A percentile compares a stretch with the other conserved stretches of the same genome.
Evolutionary conservation across 2,329 filamentous ascomycete genomes (phyloP).

Genomic region (Rachicladosporium sp.): DNA sequence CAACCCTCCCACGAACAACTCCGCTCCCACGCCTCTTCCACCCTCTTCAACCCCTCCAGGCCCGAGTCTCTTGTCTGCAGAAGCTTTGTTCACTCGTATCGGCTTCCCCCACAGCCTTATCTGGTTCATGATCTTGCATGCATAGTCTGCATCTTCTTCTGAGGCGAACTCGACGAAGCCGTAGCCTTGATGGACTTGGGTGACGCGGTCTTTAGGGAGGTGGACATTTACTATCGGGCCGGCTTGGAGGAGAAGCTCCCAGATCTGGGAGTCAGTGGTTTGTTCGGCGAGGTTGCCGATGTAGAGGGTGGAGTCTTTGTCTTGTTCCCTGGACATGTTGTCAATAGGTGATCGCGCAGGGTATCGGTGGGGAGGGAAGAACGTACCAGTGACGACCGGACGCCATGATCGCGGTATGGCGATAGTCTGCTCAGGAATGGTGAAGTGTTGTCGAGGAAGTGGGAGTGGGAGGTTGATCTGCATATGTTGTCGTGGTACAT

Average conservation of each 20-base stretch:
- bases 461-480: too few species aligned
- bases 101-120: slow-evolving; percentile 88
- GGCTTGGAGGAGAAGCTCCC: slow-evolving; percentile 97
- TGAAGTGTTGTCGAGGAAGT: too few species aligned
- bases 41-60: slow-evolving; percentile 74
- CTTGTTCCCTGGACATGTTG: slow-evolving; percentile 55
- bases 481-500: too few species aligned
- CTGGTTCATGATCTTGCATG: slow-evolving; percentile 91
- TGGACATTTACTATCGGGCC: slow-evolving; percentile 97
- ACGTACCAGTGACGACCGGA: too few species aligned
- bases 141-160: slow-evolving; percentile 92
- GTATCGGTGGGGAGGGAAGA: too few species aligned
- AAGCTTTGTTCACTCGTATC: slow-evolving; percentile 89
- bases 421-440: too few species aligned
- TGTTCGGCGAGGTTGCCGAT: slow-evolving; percentile 98
- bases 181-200: slow-evolving; percentile 92
- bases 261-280: slow-evolving; percentile 77
- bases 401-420: too few species aligned
- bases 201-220: slow-evolving; percentile 94
- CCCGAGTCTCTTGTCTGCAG: slow-evolving; percentile 67
- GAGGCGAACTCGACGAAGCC: slow-evolving; percentile 98
- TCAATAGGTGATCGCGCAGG: not conserved
- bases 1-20: slow-evolving; percentile 93
- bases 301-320: slow-evolving; percentile 96
- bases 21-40: slow-evolving; percentile 78